Conservation (phyloP, 1,139 yeast species). For the Debaryomyces nepalensis region DNA sequence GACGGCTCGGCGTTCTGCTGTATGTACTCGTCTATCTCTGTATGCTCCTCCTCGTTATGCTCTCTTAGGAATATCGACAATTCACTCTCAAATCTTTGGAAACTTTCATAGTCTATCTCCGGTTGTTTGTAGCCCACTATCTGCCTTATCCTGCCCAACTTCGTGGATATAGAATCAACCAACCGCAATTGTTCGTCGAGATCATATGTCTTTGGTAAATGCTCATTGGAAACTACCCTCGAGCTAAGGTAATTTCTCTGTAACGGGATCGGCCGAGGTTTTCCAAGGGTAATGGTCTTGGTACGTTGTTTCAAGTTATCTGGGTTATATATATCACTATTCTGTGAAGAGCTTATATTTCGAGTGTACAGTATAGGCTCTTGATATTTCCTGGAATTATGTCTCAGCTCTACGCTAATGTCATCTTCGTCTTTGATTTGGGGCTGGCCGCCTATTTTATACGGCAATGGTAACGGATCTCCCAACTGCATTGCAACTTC, state of each 20-base stretch:
- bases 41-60: conserved; percentile 1
- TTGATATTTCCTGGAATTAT: conserved; percentile 8
- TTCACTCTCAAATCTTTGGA: conserved; percentile 5
- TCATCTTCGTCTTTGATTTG: conserved; percentile 21
- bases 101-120: conserved; percentile 5
- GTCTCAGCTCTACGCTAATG: conserved; percentile 23
- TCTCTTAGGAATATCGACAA: neutral
- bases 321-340: neutral
- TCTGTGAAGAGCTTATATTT: neutral
- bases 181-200: neutral
- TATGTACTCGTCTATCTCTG: conserved; percentile 4
- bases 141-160: conserved; percentile 8
- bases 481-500: conserved; percentile 27
- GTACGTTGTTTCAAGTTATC: conserved; percentile 3
- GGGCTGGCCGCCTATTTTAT: conserved; percentile 21
- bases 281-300: conserved; percentile 4
- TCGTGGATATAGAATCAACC: conserved; percentile 6
- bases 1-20: conserved; percentile 12
- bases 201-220: neutral
- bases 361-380: conserved; percentile 6
- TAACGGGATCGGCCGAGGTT: conserved; percentile 11
- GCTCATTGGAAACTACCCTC: conserved; percentile 5
- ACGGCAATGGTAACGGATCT: conserved; percentile 44
- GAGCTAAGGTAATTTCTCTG: conserved; percentile 6
- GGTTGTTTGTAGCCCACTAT: neutral